These are phyloP conservation scores for Glarea lozoyensis DNA, from an alignment of 495 filamentous ascomycete species.

Conservation along the genomic window DNA sequence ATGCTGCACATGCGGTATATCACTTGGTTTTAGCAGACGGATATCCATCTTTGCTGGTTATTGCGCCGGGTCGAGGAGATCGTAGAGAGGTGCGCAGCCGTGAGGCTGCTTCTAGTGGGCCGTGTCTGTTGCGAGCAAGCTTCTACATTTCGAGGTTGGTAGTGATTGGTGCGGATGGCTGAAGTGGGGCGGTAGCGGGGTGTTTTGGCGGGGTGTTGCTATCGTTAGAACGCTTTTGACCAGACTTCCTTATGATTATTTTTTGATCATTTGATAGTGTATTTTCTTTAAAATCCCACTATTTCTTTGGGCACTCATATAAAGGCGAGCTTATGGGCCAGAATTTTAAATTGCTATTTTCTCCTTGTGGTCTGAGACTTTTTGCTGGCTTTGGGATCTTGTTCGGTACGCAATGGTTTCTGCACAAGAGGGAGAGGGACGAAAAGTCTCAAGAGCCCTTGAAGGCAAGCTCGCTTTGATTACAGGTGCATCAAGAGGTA, in stretches of 20 bases:
- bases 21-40: conserved; percentile 59
- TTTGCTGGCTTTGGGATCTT: conserved; percentile 18
- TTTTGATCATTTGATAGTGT: no score
- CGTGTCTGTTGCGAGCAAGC: no score
- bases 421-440: conserved; percentile 5
- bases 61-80: conserved; percentile 4
- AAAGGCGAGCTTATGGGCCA: no score
- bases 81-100: no score
- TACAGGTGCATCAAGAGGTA: conserved; percentile 70
- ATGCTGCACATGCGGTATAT: conserved; percentile 92
- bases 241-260: no score
- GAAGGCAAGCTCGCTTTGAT: conserved; percentile 69
- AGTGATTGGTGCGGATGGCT: neutral
- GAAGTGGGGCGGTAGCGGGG: neutral
- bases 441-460: conserved; percentile 24
- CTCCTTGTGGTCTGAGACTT: conserved; percentile 9
- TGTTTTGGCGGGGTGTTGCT: neutral
- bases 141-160: neutral
- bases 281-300: neutral
- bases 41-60: conserved; percentile 62
- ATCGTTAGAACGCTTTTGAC: conserved; percentile 1
- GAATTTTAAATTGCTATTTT: conserved; percentile 5
- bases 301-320: no score
- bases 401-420: conserved; percentile 15
- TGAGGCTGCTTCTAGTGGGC: no score